A percentile compares a stretch with the other conserved stretches of the same genome.
phyloP scores from a whole-genome alignment of 345 rosid species.

The Firmiana major region DNA sequence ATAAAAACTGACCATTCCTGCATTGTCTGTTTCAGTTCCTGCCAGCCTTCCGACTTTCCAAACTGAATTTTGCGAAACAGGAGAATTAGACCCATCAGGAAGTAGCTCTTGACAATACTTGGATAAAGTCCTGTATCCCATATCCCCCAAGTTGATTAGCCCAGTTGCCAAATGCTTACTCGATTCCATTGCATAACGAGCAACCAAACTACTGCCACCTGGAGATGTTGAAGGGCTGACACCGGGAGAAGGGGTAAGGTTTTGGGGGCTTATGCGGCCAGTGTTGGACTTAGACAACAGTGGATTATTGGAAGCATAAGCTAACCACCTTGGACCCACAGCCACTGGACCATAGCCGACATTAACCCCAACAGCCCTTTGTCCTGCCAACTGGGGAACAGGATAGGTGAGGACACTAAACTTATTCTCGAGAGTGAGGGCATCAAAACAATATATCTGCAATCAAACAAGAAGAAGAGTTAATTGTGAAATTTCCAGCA shows the following conservation, averaged over 20 bases:
- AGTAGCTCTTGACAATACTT: constrained; percentile 83
- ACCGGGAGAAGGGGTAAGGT: constrained; percentile 68
- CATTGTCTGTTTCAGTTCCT: constrained; percentile 72
- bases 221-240: constrained; percentile 87
- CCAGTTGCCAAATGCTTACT: constrained; percentile 87
- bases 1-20: constrained; percentile 85
- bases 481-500: constrained; percentile 1
- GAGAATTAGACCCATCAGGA: constrained; percentile 89
- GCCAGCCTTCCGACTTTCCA: constrained; percentile 75
- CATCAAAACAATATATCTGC: constrained; percentile 97
- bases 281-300: constrained; percentile 43
- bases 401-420: constrained; percentile 94
- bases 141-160: constrained; percentile 77
- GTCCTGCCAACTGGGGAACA: constrained; percentile 83
- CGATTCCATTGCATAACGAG: constrained; percentile 97
- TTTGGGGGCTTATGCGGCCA: constrained; percentile 84
- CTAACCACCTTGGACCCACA: constrained; percentile 97
- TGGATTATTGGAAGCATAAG: constrained; percentile 75
- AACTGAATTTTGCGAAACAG: constrained; percentile 68
- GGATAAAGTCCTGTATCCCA: constrained; percentile 87
- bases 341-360: constrained; percentile 97
- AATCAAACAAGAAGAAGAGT: constrained; percentile 21
- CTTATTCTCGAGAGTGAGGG: constrained; percentile 80
- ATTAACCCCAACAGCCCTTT: constrained; percentile 65
- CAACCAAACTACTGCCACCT: constrained; percentile 77